Evolutionary conservation across 768 basidiomycete genomes (phyloP).

Genomic region (Kwoniella newhampshirensis): DNA sequence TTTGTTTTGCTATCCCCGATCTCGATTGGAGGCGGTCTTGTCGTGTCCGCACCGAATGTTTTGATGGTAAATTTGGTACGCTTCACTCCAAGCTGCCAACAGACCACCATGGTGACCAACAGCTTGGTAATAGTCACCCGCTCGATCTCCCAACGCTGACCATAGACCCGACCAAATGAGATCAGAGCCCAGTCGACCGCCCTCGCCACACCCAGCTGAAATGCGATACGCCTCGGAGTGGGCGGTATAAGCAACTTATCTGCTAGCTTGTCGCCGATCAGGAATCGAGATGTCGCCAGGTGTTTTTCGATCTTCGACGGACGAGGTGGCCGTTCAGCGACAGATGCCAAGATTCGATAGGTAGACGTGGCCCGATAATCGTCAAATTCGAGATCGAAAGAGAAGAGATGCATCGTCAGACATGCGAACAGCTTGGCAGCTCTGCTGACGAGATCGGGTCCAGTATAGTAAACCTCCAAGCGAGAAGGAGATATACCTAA

Average conservation of each 20-base stretch:
- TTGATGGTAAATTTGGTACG: constrained; percentile 45
- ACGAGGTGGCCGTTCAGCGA: constrained; percentile 38
- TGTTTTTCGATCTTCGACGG: constrained; percentile 26
- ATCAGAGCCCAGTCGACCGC: constrained; percentile 22
- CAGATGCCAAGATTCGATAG: constrained; percentile 45
- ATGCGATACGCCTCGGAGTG: constrained; percentile 9
- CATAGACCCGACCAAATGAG: constrained; percentile 33
- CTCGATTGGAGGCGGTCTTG: not conserved
- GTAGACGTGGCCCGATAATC: constrained; percentile 32
- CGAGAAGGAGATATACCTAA: constrained; percentile 45
- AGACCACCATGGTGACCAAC: constrained; percentile 42
- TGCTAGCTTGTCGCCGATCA: constrained; percentile 41
- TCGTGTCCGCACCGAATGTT: constrained; percentile 8
- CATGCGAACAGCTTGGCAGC: constrained; percentile 46
- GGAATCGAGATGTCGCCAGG: constrained; percentile 36
- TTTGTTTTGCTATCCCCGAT: too few relatives aligned
- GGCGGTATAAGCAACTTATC: constrained; percentile 43
- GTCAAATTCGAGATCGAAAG: constrained; percentile 9
- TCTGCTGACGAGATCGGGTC: constrained; percentile 13
- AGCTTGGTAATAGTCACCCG: constrained; percentile 29
- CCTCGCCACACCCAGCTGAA: not conserved
- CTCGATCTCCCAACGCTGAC: constrained; percentile 39
- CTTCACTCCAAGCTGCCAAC: constrained; percentile 46
- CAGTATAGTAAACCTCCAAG: constrained; percentile 31
- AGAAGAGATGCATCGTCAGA: constrained; percentile 45